These are phyloP conservation scores for Ascochyta clinopodiicola DNA, from an alignment of 2,329 filamentous ascomycete species.

Conservation along the genomic window DNA sequence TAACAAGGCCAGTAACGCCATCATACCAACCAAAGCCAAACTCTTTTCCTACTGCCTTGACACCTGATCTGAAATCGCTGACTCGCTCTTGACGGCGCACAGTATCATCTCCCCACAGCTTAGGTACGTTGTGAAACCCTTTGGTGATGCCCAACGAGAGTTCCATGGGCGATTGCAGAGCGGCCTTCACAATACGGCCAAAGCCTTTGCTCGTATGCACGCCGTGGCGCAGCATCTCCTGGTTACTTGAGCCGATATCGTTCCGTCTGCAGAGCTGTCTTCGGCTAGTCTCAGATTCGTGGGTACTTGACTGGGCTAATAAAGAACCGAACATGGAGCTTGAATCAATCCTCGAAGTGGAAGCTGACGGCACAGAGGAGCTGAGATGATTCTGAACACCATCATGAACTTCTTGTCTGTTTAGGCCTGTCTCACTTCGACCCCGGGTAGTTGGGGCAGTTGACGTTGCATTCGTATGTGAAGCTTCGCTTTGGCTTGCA, in stretches of 20 bases:
- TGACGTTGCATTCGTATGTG: not conserved
- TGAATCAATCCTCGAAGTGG: not conserved
- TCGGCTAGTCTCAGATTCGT: not conserved
- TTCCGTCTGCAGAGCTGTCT: not conserved
- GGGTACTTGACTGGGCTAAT: not conserved
- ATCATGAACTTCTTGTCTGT: too few relatives aligned
- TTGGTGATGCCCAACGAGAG: conserved; percentile 22
- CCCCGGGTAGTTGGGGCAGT: not conserved
- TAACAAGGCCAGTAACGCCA: conserved; percentile 30
- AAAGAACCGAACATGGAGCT: not conserved
- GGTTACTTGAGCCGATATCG: conserved; percentile 4
- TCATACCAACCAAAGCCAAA: conserved; percentile 35
- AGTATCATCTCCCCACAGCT: conserved; percentile 32
- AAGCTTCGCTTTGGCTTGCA: not conserved
- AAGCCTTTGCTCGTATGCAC: conserved; percentile 22
- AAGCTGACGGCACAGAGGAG: not conserved
- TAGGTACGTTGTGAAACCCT: conserved; percentile 32
- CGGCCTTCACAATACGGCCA: conserved; percentile 12
- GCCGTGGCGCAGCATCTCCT: conserved; percentile 30
- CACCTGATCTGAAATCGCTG: conserved; percentile 27
- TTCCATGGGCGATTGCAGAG: conserved; percentile 23
- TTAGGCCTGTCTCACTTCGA: not conserved
- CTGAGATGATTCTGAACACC: not conserved
- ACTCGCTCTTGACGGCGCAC: conserved; percentile 27
- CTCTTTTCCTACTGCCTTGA: conserved; percentile 27